Percentiles rank a stretch among this genome's conserved stretches.
phyloP scores from a whole-genome alignment of 1,284 basidiomycete genomes.

The Phlebopus sp. region DNA sequence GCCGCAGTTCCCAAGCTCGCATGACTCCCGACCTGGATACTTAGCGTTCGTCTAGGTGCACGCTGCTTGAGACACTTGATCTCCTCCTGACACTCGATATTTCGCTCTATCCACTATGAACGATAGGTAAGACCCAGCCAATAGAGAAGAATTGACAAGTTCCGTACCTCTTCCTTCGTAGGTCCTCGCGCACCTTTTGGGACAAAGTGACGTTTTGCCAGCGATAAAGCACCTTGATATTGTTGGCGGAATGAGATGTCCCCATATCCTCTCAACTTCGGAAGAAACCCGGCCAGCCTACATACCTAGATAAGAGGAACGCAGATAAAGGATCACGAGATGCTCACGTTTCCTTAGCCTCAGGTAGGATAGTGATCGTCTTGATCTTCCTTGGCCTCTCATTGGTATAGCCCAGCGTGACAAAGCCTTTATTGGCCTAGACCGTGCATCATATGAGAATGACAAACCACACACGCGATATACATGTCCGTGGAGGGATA shows the following conservation, averaged over 20 bases:
- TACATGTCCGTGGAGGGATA: no score
- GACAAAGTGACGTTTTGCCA: slow-evolving; percentile 30
- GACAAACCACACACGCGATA: no score
- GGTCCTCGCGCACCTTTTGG: slow-evolving; percentile 19
- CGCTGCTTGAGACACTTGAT: slow-evolving; percentile 13
- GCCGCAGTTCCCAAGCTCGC: slow-evolving; percentile 17
- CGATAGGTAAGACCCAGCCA: background rate
- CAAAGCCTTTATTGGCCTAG: slow-evolving; percentile 28
- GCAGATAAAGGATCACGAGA: background rate
- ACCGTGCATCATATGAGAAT: background rate
- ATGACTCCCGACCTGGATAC: slow-evolving; percentile 11
- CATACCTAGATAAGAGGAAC: slow-evolving; percentile 5
- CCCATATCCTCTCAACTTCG: slow-evolving; percentile 30
- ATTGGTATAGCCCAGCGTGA: slow-evolving; percentile 19
- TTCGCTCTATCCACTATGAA: slow-evolving; percentile 24
- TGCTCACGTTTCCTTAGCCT: slow-evolving; percentile 25
- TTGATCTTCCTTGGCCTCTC: slow-evolving; percentile 21
- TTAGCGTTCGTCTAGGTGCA: slow-evolving; percentile 15
- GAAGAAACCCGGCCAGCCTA: slow-evolving; percentile 29
- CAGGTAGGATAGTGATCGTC: slow-evolving; percentile 25
- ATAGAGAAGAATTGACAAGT: background rate
- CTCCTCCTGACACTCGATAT: slow-evolving; percentile 27
- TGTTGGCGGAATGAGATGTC: slow-evolving; percentile 27
- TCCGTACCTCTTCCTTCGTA: slow-evolving; percentile 27
- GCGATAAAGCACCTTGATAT: slow-evolving; percentile 28